Conservation (phyloP, 2,329 filamentous ascomycete species). For the Talaromyces sp. region DNA sequence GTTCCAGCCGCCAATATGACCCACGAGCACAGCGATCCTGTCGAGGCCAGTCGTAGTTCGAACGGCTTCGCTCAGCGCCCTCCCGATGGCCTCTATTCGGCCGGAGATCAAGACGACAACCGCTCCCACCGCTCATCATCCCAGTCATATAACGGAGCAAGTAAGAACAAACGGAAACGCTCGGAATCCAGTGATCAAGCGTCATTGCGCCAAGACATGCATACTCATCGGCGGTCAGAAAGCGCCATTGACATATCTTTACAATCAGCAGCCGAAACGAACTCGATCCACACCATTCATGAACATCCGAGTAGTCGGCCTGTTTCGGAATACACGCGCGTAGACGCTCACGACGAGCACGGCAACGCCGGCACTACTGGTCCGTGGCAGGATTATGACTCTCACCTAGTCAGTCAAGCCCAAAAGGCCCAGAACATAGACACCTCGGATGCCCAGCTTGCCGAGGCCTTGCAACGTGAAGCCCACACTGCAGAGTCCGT, state of each 20-base stretch:
- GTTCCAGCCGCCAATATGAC: constrained; percentile 13
- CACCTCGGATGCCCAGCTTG: constrained; percentile 46
- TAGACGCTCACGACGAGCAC: constrained; percentile 25
- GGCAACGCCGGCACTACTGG: constrained; percentile 21
- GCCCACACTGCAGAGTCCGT: constrained; percentile 35
- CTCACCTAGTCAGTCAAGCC: constrained; percentile 39
- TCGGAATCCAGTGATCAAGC: constrained; percentile 55
- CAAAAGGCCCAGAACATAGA: constrained; percentile 41
- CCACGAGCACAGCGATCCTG: constrained; percentile 14
- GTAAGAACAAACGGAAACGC: constrained; percentile 61
- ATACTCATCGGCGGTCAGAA: constrained; percentile 33
- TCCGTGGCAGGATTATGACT: constrained; percentile 35
- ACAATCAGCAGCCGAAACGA: constrained; percentile 16
- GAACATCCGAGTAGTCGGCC: constrained; percentile 19
- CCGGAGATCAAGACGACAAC: constrained; percentile 19
- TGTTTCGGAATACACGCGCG: constrained; percentile 17
- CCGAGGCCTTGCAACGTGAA: constrained; percentile 48
- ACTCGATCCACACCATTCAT: constrained; percentile 12
- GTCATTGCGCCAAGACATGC: constrained; percentile 27
- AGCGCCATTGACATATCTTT: constrained; percentile 22
- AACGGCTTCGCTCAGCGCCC: constrained; percentile 36
- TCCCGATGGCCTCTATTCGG: constrained; percentile 42
- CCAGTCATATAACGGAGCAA: constrained; percentile 14
- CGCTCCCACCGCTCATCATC: constrained; percentile 21
- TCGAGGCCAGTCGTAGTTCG: constrained; percentile 14